phyloP scores from a whole-genome alignment of 805 yeast species.

The Schizosaccharomyces octosporus region DNA sequence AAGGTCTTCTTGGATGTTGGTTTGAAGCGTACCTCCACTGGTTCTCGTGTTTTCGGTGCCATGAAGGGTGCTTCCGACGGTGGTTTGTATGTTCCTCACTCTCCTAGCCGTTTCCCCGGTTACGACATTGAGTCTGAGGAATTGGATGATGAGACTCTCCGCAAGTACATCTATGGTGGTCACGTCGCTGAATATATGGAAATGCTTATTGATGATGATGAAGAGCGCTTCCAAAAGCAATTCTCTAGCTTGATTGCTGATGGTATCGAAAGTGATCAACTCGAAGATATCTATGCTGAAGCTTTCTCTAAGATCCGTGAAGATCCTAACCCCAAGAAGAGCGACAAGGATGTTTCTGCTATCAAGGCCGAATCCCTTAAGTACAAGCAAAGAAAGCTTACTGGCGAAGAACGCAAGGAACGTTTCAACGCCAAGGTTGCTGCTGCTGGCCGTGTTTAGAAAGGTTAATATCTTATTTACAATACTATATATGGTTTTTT shows the following conservation, averaged over 20 bases:
- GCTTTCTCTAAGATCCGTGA: constrained; percentile 93
- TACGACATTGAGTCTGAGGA: constrained; percentile 97
- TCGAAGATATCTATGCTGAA: constrained; percentile 78
- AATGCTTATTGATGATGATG: constrained; percentile 98
- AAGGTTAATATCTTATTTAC: background rate
- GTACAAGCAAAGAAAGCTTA: constrained; percentile 67
- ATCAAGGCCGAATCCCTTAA: constrained; percentile 78
- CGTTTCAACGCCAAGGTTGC: constrained; percentile 77
- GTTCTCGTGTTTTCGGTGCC: constrained; percentile 98
- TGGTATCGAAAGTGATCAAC: constrained; percentile 86
- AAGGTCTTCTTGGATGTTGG: constrained; percentile 97
- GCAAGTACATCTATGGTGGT: constrained; percentile 99
- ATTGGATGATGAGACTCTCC: constrained; percentile 85
- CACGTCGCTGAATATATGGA: constrained; percentile 99
- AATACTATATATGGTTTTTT: too few relatives aligned
- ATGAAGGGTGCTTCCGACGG: constrained; percentile 99
- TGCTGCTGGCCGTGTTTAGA: background rate
- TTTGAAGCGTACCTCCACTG: constrained; percentile 98
- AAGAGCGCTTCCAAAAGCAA: constrained; percentile 90
- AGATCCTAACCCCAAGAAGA: constrained; percentile 85
- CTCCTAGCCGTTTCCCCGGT: constrained; percentile 99
- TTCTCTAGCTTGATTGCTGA: constrained; percentile 93
- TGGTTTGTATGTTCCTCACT: constrained; percentile 97
- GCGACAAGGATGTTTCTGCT: constrained; percentile 80
- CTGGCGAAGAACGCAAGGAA: constrained; percentile 77